Conservation (phyloP, 139 green algal genomes). For the Diplosphaera chodatii region DNA sequence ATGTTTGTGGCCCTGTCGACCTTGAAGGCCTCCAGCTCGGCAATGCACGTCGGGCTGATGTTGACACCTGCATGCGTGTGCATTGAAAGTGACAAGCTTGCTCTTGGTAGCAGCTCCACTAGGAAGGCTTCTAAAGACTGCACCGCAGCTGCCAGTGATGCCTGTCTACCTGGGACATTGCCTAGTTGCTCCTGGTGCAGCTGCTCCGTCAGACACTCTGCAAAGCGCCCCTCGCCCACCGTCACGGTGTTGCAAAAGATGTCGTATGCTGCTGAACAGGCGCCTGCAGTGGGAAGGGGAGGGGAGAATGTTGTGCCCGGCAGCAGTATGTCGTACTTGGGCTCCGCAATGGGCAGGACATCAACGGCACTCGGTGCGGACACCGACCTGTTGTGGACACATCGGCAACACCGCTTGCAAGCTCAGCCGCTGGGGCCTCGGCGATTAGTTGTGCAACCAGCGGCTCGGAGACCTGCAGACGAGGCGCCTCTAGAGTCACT, state of each 20-base stretch:
- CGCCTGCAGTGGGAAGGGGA: constrained; percentile 29
- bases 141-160: too few relatives aligned
- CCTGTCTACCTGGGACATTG: constrained; percentile 18
- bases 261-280: constrained; percentile 53
- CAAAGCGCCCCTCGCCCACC: constrained; percentile 45
- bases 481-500: background rate
- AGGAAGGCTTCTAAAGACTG: too few relatives aligned
- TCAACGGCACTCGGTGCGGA: too few relatives aligned
- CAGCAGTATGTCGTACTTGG: too few relatives aligned
- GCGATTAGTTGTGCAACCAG: constrained; percentile 10
- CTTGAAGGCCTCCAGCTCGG: constrained; percentile 66
- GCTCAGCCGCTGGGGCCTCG: constrained; percentile 13
- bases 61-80: constrained; percentile 18
- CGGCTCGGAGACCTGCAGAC: background rate
- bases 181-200: constrained; percentile 31
- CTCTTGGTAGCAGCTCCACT: too few relatives aligned
- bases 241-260: constrained; percentile 50
- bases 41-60: constrained; percentile 45
- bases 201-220: constrained; percentile 60
- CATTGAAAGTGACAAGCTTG: background rate
- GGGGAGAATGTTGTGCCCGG: background rate
- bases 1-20: constrained; percentile 65
- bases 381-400: constrained; percentile 22
- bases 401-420: constrained; percentile 25
- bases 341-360: too few relatives aligned